A percentile compares a stretch with the other conserved stretches of the same genome.
phyloP scores from a whole-genome alignment of 345 rosid genomes.

The Pelargonium nanum region DNA sequence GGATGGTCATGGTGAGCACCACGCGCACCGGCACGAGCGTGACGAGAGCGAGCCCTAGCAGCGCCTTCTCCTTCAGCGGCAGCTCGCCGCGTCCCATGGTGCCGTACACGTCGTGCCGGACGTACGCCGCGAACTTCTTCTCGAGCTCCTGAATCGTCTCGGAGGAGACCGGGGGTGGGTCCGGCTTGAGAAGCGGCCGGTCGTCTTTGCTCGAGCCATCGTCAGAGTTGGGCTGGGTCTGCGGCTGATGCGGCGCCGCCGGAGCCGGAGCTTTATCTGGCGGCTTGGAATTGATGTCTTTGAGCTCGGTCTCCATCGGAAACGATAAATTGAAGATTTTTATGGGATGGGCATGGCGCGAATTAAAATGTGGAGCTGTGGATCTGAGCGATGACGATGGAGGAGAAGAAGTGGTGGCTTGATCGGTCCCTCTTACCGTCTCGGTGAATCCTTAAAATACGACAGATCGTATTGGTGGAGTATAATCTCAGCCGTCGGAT shows the following conservation, averaged over 20 bases:
- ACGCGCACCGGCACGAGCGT: constrained; percentile 71
- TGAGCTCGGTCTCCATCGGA: background rate
- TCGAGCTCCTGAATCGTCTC: constrained; percentile 59
- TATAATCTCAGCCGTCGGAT: background rate
- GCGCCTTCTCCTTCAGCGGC: constrained; percentile 52
- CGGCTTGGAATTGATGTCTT: background rate
- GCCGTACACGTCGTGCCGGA: constrained; percentile 73
- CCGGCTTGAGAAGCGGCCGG: constrained; percentile 67
- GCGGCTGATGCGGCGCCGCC: constrained; percentile 8
- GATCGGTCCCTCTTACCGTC: too few species aligned
- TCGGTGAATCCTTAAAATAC: background rate
- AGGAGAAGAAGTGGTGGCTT: too few species aligned
- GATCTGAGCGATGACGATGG: background rate
- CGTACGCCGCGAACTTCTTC: constrained; percentile 81
- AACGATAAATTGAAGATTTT: background rate
- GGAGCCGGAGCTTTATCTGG: background rate
- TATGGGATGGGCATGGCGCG: background rate
- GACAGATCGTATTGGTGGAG: background rate
- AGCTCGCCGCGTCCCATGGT: constrained; percentile 81
- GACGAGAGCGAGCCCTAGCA: constrained; percentile 44
- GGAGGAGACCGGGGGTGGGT: constrained; percentile 21
- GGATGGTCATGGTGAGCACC: constrained; percentile 33
- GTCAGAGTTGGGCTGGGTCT: constrained; percentile 9
- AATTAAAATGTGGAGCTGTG: background rate
- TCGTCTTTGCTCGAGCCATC: constrained; percentile 47